Evolutionary conservation across 495 filamentous ascomycete species (phyloP), one percentile per base, ranked within the genome.

Genomic region (Lichenothelia convexa): DNA sequence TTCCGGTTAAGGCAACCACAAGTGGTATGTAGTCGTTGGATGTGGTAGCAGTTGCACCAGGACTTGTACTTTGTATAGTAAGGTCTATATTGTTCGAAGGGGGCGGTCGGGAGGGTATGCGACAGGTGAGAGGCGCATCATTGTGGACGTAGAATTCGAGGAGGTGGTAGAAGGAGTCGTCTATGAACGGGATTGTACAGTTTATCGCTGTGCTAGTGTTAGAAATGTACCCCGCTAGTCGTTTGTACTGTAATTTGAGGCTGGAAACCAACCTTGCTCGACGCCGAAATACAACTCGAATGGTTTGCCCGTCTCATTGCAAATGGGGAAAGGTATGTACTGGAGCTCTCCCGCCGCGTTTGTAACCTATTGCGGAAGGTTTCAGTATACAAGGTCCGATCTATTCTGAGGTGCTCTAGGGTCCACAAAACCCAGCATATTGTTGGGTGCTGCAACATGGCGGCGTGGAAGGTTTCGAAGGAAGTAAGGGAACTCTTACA

Each of bases 131-230:
- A 20, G 89, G 89, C 8, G 80, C 83, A 55, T 97, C 89, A 61
- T 78, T 83, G 65, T 95, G 89, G 48, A 95, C 76, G 70, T 94
- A 95, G 69, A 93, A 94, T 60, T 97, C 89, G 55, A 94, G 73
- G 30, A 95, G 76, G 60, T 97, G 89, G 69, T 89, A 97, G 65
- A 93, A 75, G 15, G 76, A 70, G 58, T 97, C 89, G 49, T 73
- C 62, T 49, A 94, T 69, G 49, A 79, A 67, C 49, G 74, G 60
- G 55, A 95, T 79, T 33, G 89, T 97, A 64, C 89, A 97, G 60
- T 84, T 92, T 45, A 92, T 62, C 45, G 86, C 80, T 62, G 65
- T 62, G 30, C 36, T 20, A 15, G 31, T 21, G 32, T n/a, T n/a
- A n/a, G n/a, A n/a, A n/a, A n/a, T n/a, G n/a, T n/a, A n/a, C n/a